Base-by-base conservation (phyloP, 768 basidiomycete genomes). In the Podaxis sp. region DNA sequence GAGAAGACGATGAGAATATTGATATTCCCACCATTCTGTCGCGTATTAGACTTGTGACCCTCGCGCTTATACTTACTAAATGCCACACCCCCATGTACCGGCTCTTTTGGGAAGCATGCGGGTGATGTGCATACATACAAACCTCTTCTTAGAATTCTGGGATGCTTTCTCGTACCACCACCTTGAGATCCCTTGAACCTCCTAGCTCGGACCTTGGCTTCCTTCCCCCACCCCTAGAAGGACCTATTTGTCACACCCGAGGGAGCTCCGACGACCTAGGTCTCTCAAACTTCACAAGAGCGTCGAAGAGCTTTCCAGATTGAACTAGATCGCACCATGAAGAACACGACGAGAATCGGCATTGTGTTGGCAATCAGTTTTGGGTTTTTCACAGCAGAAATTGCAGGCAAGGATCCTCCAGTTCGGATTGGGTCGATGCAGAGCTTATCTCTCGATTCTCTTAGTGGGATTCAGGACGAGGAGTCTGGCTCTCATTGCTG, bases 401-500 rank as follows among this genome's bases (percentile, higher is more conserved):
- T 85, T 54, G 75, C 77, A 57, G 73, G 82, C 76, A 66, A 40
- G 77, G 68, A 49, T 55, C 38, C 24, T 36, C 57, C 27, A 27
- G n/a, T 52, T 40, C 52, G 9, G 33, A n/a, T 47, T 36, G 25
- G 37, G 19, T 43, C 33, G 41, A 50, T 13, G 36, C 50, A 49
- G 33, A 36, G 17, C 53, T 63, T 40, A 63, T 47, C 56, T 60
- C 36, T 25, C 37, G 43, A 17, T 41, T 27, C 8, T 51, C 50
- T 11, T 56, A 82, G 84, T 84, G 70, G 84, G 83, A 11, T 82
- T 85, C 68, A 78, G 77, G 50, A 85, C 84, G 0, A 82, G 77
- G 67, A 82, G 82, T 73, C 69, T 84, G 15, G 84, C 83, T 37
- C 72, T 85, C 55, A 81, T 84, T 70, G 84, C 82, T 63, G 83